Base-by-base conservation (phyloP, 495 filamentous ascomycete species). In the Amniculicola lignicola region DNA sequence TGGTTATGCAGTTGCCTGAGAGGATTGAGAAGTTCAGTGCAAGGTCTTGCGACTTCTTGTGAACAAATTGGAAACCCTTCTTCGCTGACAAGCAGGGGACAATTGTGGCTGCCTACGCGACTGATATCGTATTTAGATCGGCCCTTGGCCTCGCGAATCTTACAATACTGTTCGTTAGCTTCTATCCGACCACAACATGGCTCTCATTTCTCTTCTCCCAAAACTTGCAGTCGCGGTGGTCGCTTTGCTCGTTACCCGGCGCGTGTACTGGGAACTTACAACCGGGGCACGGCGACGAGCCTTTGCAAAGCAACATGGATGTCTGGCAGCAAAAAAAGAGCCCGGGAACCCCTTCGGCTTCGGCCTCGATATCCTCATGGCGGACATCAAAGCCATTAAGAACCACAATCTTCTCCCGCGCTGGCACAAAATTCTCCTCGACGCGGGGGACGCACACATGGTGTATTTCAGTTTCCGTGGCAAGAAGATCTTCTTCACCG, bases 401-500 rank as follows among this genome's bases (percentile, higher is more conserved):
- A 27, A 42, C 27, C 42, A 60, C 27, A 9, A n/a, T 1, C 12
- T 54, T 1, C 35, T 54, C 1, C 23, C 33, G 10, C 9, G 1
- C 2, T 49, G 39, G 28, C 22, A 2, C 4, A 2, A 25, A 2
- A 2, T 1, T 7, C 33, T 54, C 6, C 33, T 3, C 14, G 25
- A 41, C 18, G 36, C 49, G 15, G n/a, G n/a, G n/a, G 42, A 60
- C 28, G 49, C 25, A 10, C 40, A 54, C 35, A 54, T 38, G 9
- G 21, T 54, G 1, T 0, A 6, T 14, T 3, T 54, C 1, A n/a
- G n/a, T 12, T 3, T 56, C 21, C 7, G 45, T 5, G 25, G 61
- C 1, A 27, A 51, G 14, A 36, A 29, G 2, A 49, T 67, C 1
- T 52, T 82, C 24, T 61, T 76, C 7, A 85, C 82, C 0, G 71